phyloP scores from a whole-genome alignment of 2,329 filamentous ascomycete species.

The Chrysoporthe puriensis region DNA sequence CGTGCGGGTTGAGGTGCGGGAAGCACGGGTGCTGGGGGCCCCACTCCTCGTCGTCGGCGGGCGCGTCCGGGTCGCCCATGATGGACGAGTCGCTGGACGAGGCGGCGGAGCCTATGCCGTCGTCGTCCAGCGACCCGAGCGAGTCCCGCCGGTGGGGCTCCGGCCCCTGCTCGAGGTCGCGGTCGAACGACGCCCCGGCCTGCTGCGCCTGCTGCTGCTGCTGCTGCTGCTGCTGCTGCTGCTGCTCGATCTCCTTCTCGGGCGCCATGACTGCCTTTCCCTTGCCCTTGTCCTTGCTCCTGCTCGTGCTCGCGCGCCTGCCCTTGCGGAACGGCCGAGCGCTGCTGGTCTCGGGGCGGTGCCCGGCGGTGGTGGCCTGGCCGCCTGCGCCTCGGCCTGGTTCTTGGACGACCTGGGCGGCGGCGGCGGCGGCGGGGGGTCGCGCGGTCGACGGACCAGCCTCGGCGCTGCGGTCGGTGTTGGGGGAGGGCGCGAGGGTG shows the following conservation, averaged over 20 bases:
- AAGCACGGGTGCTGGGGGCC: slow-evolving; percentile 93
- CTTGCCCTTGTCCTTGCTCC: slow-evolving; percentile 53
- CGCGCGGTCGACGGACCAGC: slow-evolving; percentile 25
- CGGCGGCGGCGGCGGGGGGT: background rate
- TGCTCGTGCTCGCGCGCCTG: slow-evolving; percentile 32
- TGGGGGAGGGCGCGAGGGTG: slow-evolving; percentile 39
- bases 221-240: slow-evolving; percentile 40
- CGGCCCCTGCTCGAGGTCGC: slow-evolving; percentile 59
- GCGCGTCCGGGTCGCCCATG: slow-evolving; percentile 64
- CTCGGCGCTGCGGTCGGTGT: slow-evolving; percentile 30
- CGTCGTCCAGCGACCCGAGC: slow-evolving; percentile 52
- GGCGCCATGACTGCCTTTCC: slow-evolving; percentile 51
- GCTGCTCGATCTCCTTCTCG: slow-evolving; percentile 37
- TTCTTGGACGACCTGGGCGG: slow-evolving; percentile 28
- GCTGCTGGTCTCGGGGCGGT: background rate
- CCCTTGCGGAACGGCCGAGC: background rate
- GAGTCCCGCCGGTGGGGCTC: slow-evolving; percentile 51
- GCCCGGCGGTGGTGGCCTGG: slow-evolving; percentile 4
- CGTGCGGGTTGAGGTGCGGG: slow-evolving; percentile 91
- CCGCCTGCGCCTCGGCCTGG: slow-evolving; percentile 35
- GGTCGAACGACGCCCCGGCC: slow-evolving; percentile 42
- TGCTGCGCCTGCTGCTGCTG: slow-evolving; percentile 40
- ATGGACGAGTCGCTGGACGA: slow-evolving; percentile 64
- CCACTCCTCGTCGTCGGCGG: slow-evolving; percentile 79
- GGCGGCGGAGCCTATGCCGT: slow-evolving; percentile 57